Evolutionary conservation across 257 asterid species (phyloP), one percentile per base, ranked within the genome.

Genomic region (Linderniella brevidens): DNA sequence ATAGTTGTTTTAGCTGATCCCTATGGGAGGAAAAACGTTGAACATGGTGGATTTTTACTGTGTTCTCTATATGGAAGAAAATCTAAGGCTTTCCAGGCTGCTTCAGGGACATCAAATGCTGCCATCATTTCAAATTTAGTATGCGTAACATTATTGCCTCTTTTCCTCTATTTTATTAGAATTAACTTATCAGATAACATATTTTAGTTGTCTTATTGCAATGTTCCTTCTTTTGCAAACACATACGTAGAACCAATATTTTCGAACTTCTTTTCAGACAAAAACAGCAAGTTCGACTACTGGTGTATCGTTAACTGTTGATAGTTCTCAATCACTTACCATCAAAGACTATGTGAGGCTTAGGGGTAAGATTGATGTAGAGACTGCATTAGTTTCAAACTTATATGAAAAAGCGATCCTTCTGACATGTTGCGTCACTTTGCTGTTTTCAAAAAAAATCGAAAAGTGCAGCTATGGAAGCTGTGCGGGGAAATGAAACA

Each of bases 401-500:
- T 37, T 19, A 11, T 29, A 42, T 48, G 48, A 45, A 11, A 41
- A 44, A 16, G 54, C 48, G 15, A 35, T 50, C 39, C 12, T 17
- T 58, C 25, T 56, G 49, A 29, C 47, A 19, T 38, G 29, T 38
- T 16, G 36, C 53, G 56, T 35, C 58, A 37, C 17, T 55, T 49
- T 49, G 42, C 20, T 29, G 41, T 39, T 11, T 58, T 46, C n/a
- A n/a, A n/a, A 35, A 32, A 50, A 43, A 17, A 40, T 53, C 59
- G 52, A 37, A 50, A 66, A 58, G 41, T 72, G 63, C 73, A 90
- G 98, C 78, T 41, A 77, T 76, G 67, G 98, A 90, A 61, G 96
- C 93, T 63, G 94, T 90, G 49, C 96, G 98, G 63, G 98, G 87
- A 14, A 93, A 80, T 57, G 98, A 90, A 79, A 80, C 94, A 66